Evolutionary conservation across 2,329 filamentous ascomycete species (phyloP), one percentile per base, ranked within the genome.

Genomic region (Penicillium oxalicum): DNA sequence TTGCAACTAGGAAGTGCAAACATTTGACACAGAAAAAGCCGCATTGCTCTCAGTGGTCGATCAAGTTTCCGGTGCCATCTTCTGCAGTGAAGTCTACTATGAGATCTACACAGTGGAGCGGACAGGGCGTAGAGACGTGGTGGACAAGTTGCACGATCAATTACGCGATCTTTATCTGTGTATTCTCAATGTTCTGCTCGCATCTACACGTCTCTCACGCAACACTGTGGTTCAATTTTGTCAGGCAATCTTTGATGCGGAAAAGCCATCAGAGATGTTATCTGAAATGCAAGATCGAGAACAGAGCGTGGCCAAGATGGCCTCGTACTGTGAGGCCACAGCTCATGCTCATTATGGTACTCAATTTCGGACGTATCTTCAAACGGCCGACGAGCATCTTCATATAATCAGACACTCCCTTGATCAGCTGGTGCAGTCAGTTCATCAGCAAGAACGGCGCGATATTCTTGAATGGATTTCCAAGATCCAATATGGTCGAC

Each of bases 381-480:
- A 39, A 26, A 26, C 11, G 7, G 24, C 37, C 7, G 24, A 39
- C n/a, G 9, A n/a, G 12, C n/a, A 4, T 27, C 24, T 39, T 6
- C 24, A 11, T 11, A 39, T 3, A 26, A 39, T 39, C 4, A 27
- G 4, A 4, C 24, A 11, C 13, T 12, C 25, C 13, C 5, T 39
- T 8, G 37, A 39, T 4, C 37, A 39, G 8, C 24, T 27, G 3
- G 24, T 39, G 6, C 37, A 39, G 37, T 9, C 5, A 6, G 37
- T 39, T 9, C 25, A 26, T 18, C 11, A 27, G 24, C 24, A 39
- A 27, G 24, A 39, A 12, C 24, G 37, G 9, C n/a, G 37, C 12
- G 9, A n/a, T 27, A 24, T 39, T 12, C n/a, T 60, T 12, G 49
- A 57, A 18, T 57, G 55, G 57, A 56, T 58, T 4, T 61, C 59